Evolutionary conservation across 345 rosid genomes (phyloP), one percentile per base, ranked within the genome.

Genomic region (Lepidium aucheri): DNA sequence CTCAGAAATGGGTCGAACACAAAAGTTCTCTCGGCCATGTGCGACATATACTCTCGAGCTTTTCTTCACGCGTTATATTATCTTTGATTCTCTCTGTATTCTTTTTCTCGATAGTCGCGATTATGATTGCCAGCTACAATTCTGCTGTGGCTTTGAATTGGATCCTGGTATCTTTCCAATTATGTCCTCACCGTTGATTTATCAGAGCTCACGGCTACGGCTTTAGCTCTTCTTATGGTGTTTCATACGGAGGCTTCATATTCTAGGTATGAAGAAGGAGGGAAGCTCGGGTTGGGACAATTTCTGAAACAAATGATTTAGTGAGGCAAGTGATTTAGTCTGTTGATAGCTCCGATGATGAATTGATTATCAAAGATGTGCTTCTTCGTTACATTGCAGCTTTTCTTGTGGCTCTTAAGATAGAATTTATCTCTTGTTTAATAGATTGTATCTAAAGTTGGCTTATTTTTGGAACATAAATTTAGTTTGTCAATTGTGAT

Each of bases 231-330:
- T 67, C 82, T 92, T 73, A 68, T 92, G 53, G 98, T 89, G 61
- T 92, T 92, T 50, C 73, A 96, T 63, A 92, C 95, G 8, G 96
- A 92, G 76, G 96, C 98, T 15, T 87, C 96, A 17, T 92, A 89
- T 77, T 89, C 98, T 3, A 78, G 98, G 82, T 89, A 68, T 35
- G 93, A 81, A 73, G 88, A 85, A 70, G 98, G 98, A 83, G 79
- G 62, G 83, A 83, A 58, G 87, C 93, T 17, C 89, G 96, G 98
- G 84, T 85, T 57, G 81, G 81, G 79, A 79, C 89, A 7, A 69
- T 92, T 61, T 79, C 89, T 3, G 86, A 84, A 56, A 73, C 89
- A 6, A 75, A 83, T 79, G 98, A 89, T 75, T 82, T 92, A 26
- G 89, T 88, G 1, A 72, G 87, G 35, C 85, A 81, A 76, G 81